Evolutionary conservation across 2,329 filamentous ascomycete genomes (phyloP).

Genomic region (Diaporthe citriasiana): DNA sequence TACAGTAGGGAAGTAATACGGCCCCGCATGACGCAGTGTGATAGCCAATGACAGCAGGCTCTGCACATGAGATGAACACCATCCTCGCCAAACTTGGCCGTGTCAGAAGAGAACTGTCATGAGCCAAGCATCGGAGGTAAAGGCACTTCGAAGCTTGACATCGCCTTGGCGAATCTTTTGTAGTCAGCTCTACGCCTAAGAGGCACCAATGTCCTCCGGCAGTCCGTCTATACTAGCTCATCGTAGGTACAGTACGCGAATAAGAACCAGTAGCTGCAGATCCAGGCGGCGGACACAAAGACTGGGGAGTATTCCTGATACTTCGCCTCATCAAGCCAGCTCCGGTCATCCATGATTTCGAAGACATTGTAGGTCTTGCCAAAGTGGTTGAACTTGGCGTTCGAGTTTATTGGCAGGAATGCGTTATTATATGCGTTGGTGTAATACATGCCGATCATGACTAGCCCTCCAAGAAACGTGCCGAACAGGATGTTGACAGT

Average conservation of each 20-base stretch:
- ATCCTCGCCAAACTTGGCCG: background rate
- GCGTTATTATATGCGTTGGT: constrained; percentile 20
- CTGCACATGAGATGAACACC: background rate
- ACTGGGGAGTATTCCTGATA: constrained; percentile 47
- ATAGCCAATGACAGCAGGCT: background rate
- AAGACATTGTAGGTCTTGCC: constrained; percentile 62
- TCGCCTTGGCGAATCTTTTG: background rate
- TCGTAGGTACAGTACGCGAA: constrained; percentile 55
- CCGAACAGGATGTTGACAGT: constrained; percentile 75
- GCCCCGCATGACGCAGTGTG: background rate
- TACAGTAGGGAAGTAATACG: background rate
- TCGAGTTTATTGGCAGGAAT: constrained; percentile 68
- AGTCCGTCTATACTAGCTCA: background rate
- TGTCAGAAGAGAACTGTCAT: background rate
- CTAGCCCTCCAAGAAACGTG: constrained; percentile 67
- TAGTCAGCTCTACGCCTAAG: background rate
- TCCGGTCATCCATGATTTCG: constrained; percentile 27
- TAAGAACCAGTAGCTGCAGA: constrained; percentile 64
- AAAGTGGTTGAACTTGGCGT: constrained; percentile 65
- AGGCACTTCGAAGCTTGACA: background rate
- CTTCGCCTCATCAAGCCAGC: constrained; percentile 45
- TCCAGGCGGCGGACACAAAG: constrained; percentile 45
- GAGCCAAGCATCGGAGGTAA: background rate
- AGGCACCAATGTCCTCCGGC: background rate
- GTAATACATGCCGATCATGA: constrained; percentile 55